phyloP scores from a whole-genome alignment of 176 grass and related monocot genomes.

The Alloteropsis semialata region DNA sequence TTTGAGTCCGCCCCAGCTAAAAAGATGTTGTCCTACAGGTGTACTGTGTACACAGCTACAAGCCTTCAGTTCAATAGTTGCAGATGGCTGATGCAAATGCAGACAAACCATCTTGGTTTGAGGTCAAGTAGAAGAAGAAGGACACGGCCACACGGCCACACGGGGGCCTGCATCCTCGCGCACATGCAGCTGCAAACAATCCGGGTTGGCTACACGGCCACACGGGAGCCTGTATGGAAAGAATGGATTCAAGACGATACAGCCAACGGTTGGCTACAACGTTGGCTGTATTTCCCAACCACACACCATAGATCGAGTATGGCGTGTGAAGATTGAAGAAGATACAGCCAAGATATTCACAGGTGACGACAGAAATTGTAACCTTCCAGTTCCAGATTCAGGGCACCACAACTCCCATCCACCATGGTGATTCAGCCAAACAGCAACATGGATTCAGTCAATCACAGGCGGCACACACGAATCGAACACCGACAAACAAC shows the following conservation, averaged over 20 bases:
- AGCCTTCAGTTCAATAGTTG: too few relatives aligned
- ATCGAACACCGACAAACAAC: neutral
- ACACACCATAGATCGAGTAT: neutral
- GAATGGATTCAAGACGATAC: neutral
- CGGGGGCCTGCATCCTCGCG: neutral
- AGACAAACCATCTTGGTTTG: neutral
- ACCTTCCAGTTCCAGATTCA: neutral
- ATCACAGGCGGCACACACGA: neutral
- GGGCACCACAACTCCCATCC: neutral
- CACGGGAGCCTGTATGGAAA: too few relatives aligned
- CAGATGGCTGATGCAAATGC: neutral
- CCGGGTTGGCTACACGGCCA: too few relatives aligned
- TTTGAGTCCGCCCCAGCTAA: too few relatives aligned
- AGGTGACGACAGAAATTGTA: neutral
- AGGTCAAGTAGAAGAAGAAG: neutral
- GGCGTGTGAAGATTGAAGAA: neutral
- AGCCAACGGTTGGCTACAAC: too few relatives aligned
- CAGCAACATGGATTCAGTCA: neutral
- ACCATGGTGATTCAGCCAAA: neutral
- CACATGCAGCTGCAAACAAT: neutral
- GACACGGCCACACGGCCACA: too few relatives aligned
- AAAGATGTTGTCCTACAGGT: neutral
- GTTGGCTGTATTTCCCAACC: too few relatives aligned
- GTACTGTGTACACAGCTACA: too few relatives aligned
- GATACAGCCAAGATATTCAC: neutral